A percentile compares a stretch with the other conserved stretches of the same genome.
Evolutionary conservation across 1,139 yeast genomes (phyloP).

Genomic region (Debaryomyces nepalensis): DNA sequence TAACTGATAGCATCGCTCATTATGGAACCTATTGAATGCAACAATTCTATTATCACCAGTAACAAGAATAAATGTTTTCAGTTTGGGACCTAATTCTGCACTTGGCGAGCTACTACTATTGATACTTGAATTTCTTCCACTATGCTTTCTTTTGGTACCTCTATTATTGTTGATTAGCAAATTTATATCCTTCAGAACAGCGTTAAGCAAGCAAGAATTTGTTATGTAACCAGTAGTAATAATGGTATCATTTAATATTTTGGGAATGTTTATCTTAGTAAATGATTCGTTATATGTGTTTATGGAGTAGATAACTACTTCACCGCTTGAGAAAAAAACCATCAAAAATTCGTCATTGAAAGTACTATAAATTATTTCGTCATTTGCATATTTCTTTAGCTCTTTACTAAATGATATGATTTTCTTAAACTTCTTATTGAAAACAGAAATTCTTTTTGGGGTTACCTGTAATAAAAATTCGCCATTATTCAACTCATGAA

Average conservation of each 20-base stretch:
- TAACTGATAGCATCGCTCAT: constrained; percentile 68
- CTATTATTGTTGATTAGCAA: constrained; percentile 32
- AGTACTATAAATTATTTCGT: constrained; percentile 57
- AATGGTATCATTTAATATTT: constrained; percentile 59
- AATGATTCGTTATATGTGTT: constrained; percentile 47
- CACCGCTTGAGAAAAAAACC: constrained; percentile 61
- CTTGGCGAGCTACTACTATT: constrained; percentile 15
- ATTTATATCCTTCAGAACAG: constrained; percentile 46
- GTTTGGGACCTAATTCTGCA: constrained; percentile 37
- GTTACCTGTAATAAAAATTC: constrained; percentile 76
- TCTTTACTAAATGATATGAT: constrained; percentile 41
- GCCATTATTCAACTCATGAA: constrained; percentile 63
- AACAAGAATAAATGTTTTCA: constrained; percentile 64
- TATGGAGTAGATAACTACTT: constrained; percentile 51
- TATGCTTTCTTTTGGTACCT: constrained; percentile 39
- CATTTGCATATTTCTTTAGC: constrained; percentile 34
- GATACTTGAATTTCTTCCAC: constrained; percentile 13
- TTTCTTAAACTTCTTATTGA: constrained; percentile 63
- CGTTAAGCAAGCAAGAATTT: constrained; percentile 45
- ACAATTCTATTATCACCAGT: constrained; percentile 79
- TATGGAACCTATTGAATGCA: constrained; percentile 65
- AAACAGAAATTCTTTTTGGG: constrained; percentile 64
- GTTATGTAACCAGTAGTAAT: constrained; percentile 73
- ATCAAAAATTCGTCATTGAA: constrained; percentile 55
- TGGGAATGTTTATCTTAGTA: constrained; percentile 50